These are phyloP conservation scores for Anaeramoeba flamelloides DNA, from an alignment of 78 protist genomes.

Conservation along the genomic window DNA sequence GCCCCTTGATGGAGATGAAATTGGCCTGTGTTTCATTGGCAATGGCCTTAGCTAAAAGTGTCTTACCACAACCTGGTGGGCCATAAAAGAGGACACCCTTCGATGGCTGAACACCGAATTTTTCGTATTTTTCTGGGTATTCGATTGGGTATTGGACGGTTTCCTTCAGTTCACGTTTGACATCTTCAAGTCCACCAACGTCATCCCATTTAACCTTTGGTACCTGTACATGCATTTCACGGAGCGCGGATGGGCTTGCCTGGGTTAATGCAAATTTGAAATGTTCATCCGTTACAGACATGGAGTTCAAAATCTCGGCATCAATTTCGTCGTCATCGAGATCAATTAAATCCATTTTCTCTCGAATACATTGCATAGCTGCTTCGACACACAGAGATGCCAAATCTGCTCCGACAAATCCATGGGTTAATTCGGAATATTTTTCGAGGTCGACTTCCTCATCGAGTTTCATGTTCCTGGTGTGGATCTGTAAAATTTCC, in stretches of 20 bases:
- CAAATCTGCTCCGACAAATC: slow-evolving; percentile 99
- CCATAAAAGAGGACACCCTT: slow-evolving; percentile 77
- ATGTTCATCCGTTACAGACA: too few relatives aligned
- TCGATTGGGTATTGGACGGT: slow-evolving; percentile 21
- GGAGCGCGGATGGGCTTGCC: slow-evolving; percentile 4
- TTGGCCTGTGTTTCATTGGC: slow-evolving; percentile 52
- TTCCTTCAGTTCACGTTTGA: slow-evolving; percentile 26
- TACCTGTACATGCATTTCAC: slow-evolving; percentile 59
- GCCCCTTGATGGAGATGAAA: slow-evolving; percentile 26
- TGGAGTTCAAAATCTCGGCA: slow-evolving; percentile 13
- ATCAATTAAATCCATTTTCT: slow-evolving; percentile 92
- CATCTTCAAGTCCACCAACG: slow-evolving; percentile 19
- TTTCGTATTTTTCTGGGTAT: slow-evolving; percentile 15
- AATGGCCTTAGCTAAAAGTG: slow-evolving; percentile 68
- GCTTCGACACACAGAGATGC: too few relatives aligned
- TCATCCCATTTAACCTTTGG: slow-evolving; percentile 76
- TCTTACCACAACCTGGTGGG: slow-evolving; percentile 91
- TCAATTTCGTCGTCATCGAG: slow-evolving; percentile 3
- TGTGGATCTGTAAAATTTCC: not conserved
- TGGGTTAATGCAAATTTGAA: too few relatives aligned
- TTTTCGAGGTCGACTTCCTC: slow-evolving; percentile 13
- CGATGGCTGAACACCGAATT: slow-evolving; percentile 53
- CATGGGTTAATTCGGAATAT: slow-evolving; percentile 64
- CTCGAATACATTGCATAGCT: slow-evolving; percentile 93
- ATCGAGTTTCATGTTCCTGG: not conserved